Base-by-base conservation (phyloP, 2,329 filamentous ascomycete species). In the Claviceps humidiphila region DNA sequence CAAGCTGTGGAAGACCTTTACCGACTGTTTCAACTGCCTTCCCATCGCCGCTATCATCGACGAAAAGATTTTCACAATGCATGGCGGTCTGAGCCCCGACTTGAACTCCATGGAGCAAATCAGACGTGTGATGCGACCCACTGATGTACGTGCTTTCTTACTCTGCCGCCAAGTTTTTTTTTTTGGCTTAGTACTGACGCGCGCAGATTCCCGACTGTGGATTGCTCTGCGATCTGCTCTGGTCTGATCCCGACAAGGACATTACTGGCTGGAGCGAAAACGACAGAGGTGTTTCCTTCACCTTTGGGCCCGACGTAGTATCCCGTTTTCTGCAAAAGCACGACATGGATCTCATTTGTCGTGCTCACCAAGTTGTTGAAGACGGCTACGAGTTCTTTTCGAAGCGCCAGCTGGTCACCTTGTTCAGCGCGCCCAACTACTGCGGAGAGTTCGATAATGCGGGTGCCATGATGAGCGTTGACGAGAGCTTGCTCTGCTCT, bases 1-100 rank as follows among this genome's bases (percentile, higher is more conserved):
- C 77, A 97, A 97, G 81, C 80, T 97, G 56, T 97, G 91, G 91
- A 98, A 98, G 81, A 97, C 91, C 1, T 97, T 98, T 69, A 96
- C 90, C 58, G 91, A 98, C 70, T 96, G 90, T 79, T 98, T 98
- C 82, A 98, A 98, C 78, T 96, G 89, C 74, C 74, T 97, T 66
- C 91, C 91, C 47, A 97, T 98, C 69, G 93, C 91, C 54, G 91
- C 93, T 60, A 98, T 98, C 72, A 96, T 98, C 63, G 91, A 95
- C 66, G 93, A 96, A 78, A 98, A 97, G 85, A 98, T 98, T 68
- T 97, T 98, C 77, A 96, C 90, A 66, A 96, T 98, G 91, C 93
- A 98, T 73, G 93, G 93, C 67, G 93, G 93, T 66, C 75, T 98
- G 64, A 96, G 89, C 71, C 93, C 93, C 45, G 93, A 96, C 68